Base-by-base conservation (phyloP, 495 filamentous ascomycete species). In the Chaetomidium leptoderma region DNA sequence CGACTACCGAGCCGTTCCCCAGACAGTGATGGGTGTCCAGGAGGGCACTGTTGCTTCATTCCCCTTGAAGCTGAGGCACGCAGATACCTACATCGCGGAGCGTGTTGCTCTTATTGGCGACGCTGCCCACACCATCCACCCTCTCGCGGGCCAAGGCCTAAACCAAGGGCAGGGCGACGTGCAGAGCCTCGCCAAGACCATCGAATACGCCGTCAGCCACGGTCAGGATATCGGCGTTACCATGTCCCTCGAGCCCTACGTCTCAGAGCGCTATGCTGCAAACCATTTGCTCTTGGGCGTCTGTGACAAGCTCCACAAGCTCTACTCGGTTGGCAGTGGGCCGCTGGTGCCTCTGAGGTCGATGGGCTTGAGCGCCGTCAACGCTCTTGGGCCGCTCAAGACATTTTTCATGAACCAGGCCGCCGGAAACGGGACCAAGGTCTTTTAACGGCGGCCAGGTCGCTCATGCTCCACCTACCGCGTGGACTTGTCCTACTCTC, bases 81-180 rank as follows among this genome's bases (percentile, higher is more conserved):
- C 93, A 7, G 86, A 91, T 55, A 89, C 90, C 4, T 98, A 98
- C 72, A 89, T 91, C 57, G 88, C 86, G 1, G 87, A 93, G 60
- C 86, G 93, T 4, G 77, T 96, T 10, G 93, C 91, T 0, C 81
- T 98, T 1, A 82, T 97, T 36, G 93, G 92, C 48, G 93, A 98
- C 64, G 93, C 93, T 4, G 95, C 93, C 8, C 93, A 98, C 68
- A 92, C 91, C 26, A 84, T 95, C 63, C 93, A 98, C 69, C 93
- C 93, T 0, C 83, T 98, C 26, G 93, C 91, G 1, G 93, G 93
- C 6, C 93, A 97, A 69, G 93, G 93, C 1, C 80, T 98, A 16
- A 98, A 98, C 66, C 90, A 95, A 63, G 93, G 93, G 4, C 83
- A 96, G 54, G 90, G 83, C 17, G 93, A 98, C 68, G 86, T 92